Evolutionary conservation across 2,329 filamentous ascomycete genomes (phyloP).

Genomic region (Aureobasidium sp.): DNA sequence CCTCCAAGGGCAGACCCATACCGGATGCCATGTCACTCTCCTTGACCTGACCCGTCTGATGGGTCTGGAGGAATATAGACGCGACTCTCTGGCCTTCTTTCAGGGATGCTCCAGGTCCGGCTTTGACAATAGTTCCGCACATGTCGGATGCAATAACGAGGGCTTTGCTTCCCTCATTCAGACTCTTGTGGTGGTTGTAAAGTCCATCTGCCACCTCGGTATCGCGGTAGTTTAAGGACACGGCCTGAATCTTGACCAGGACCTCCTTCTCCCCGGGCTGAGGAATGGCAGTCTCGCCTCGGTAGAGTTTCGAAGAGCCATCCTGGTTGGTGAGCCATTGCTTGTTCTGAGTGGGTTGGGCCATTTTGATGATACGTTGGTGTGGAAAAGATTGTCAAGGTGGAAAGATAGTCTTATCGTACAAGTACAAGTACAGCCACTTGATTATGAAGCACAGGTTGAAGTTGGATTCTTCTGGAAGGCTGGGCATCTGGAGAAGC

Average conservation of each 20-base stretch:
- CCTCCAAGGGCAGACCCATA: conserved; percentile 41
- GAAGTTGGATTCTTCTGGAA: conserved; percentile 1
- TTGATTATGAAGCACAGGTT: conserved; percentile 8
- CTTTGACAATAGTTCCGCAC: conserved; percentile 53
- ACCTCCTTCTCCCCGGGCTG: conserved; percentile 32
- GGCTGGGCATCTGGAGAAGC: background rate
- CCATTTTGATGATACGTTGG: conserved; percentile 12
- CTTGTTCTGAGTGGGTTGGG: conserved; percentile 24
- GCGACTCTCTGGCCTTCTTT: conserved; percentile 21
- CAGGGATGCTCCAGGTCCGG: conserved; percentile 21
- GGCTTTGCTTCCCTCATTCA: conserved; percentile 32
- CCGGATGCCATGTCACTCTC: conserved; percentile 44
- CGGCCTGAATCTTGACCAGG: conserved; percentile 45
- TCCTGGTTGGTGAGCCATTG: conserved; percentile 39
- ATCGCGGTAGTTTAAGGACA: conserved; percentile 50
- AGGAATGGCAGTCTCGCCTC: conserved; percentile 17
- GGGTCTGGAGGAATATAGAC: conserved; percentile 51
- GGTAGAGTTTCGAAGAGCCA: conserved; percentile 37
- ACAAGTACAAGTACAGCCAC: too few relatives aligned
- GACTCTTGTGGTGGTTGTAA: conserved; percentile 58
- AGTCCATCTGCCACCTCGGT: conserved; percentile 56
- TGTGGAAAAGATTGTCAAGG: background rate
- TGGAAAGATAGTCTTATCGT: background rate
- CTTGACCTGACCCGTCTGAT: conserved; percentile 34
- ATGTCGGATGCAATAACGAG: conserved; percentile 65